Base-by-base conservation (phyloP, 306 rosid genomes). In the Geum urbanum region DNA sequence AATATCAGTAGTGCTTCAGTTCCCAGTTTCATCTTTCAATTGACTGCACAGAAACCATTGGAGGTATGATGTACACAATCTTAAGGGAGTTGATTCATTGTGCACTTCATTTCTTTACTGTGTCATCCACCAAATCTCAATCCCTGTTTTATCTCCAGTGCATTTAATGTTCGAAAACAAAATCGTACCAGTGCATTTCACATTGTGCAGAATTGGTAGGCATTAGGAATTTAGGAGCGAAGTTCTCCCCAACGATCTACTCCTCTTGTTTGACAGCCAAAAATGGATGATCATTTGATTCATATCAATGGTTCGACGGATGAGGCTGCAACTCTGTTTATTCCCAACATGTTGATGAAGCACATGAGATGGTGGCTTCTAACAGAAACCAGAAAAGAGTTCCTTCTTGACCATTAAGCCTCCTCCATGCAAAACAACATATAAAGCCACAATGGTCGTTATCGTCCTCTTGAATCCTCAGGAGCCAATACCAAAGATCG, bases 401-500 rank as follows among this genome's bases (percentile, higher is more conserved):
- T 22, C 20, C 62, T 5, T n/a, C 56, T 44, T 12, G 44, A 47
- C 22, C 16, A 15, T 63, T 56, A 16, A 63, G 37, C 0, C 37
- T 32, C 12, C 66, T 60, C 22, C 24, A 2, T 52, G 39, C 62
- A 39, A 2, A 0, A 37, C 62, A 52, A 11, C 56, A 37, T 49
- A 37, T 14, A 32, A 27, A 11, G 72, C 11, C 18, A 18, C 35
- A 0, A 32, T 35, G 0, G 60, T 35, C 49, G n/a, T 68, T 12
- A 39, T 51, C 61, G 4, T 18, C 72, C 61, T 51, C 49, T 44
- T 67, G 20, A 51, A 13, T 22, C 24, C 14, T 35, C 15, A 4
- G 20, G 62, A 52, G 62, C 20, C 72, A 68, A 52, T 6, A 39
- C 72, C 72, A 50, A 37, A 3, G 13, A 51, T 67, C 8, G 9